Conservation (phyloP, 2,329 filamentous ascomycete species). For the Alternaria tenuissima region DNA sequence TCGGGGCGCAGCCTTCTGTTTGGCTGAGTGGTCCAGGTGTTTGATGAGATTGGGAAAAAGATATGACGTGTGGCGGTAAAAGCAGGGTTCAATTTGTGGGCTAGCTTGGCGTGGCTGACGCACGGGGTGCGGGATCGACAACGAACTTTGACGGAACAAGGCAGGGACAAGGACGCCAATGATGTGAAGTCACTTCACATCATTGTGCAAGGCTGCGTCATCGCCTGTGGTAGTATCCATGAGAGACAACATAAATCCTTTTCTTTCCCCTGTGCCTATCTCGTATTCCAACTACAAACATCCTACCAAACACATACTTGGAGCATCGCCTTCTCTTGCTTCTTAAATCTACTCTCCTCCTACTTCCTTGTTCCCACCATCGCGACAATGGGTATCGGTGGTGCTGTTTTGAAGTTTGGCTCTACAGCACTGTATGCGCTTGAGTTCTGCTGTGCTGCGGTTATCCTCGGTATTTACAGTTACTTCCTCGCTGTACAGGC, state of each 20-base stretch:
- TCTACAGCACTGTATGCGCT: constrained; percentile 78
- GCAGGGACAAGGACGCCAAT: constrained; percentile 8
- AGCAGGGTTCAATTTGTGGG: constrained; percentile 10
- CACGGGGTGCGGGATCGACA: constrained; percentile 12
- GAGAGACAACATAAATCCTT: constrained; percentile 13
- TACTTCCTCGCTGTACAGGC: constrained; percentile 82
- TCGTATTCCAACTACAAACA: background rate
- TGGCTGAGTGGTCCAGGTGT: background rate
- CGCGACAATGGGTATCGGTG: constrained; percentile 64
- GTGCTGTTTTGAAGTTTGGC: constrained; percentile 71
- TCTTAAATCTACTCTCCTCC: background rate
- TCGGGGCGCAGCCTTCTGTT: background rate
- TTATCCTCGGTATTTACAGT: constrained; percentile 78
- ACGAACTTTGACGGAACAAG: constrained; percentile 6
- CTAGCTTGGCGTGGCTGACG: constrained; percentile 9
- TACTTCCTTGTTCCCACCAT: background rate
- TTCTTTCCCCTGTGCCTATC: background rate
- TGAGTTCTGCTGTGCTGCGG: constrained; percentile 74
- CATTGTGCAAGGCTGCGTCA: constrained; percentile 15
- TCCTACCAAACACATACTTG: background rate
- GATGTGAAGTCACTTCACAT: constrained; percentile 2
- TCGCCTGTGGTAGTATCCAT: constrained; percentile 1
- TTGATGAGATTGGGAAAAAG: background rate
- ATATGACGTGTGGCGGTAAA: constrained; percentile 12
- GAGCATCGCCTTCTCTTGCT: background rate